Evolutionary conservation across 768 basidiomycete species (phyloP), one percentile per base, ranked within the genome.

Genomic region (Mycena galopus): DNA sequence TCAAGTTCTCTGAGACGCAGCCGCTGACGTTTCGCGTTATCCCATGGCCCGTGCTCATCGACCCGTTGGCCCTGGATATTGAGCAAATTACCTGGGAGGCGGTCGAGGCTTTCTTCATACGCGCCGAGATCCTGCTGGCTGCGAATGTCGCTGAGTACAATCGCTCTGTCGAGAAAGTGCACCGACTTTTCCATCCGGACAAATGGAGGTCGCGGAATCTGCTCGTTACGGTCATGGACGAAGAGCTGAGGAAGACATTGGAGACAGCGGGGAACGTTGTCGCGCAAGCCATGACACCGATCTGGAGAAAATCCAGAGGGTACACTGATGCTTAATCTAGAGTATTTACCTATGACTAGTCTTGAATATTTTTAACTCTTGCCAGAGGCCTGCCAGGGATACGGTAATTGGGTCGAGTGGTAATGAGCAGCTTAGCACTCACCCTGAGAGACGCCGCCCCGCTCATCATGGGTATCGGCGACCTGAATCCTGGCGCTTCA

Each of bases 181-280:
- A 91, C 75, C 82, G 86, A 30, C 77, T 88, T 72, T 91, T 90
- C 76, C 91, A 90, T 72, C 89, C 89, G 1, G 90, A 91, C 77
- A 83, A 86, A 64, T 91, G 89, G 90, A 81, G 86, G 39, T 83
- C 88, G 16, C 82, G 89, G 17, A 83, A 85, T 33, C 73, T 90
- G 53, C 82, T 90, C 77, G 72, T 78, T 30, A 85, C 83, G 37
- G 84, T 88, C 64, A 77, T 75, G 67, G 88, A 88, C 67, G 85
- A 84, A 37, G 79, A 82, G 57, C 77, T 83, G 73, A 83, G 83
- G 65, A 81, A 77, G 35, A 82, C 79, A 61, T 65, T 87, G 62
- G 89, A 87, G 77, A 84, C 87, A 30, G 88, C 88, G 27, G 86
- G 84, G 42, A 92, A 85, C 69, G 88, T 83, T 32, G 90, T 90